Evolutionary conservation across 148 eudicot species (phyloP).

Genomic region (Cornus suecica): DNA sequence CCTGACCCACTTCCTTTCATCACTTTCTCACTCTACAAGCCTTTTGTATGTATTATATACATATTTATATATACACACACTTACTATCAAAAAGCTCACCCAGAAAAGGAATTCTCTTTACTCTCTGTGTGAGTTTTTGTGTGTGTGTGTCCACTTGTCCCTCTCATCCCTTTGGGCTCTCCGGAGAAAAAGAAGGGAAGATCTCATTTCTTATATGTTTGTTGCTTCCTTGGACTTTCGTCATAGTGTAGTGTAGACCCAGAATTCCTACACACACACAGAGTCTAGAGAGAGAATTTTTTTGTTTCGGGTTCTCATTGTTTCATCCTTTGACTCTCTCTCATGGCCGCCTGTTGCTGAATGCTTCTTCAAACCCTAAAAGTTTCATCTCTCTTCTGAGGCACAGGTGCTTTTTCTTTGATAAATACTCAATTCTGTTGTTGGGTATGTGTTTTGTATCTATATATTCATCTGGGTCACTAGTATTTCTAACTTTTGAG

Average conservation of each 20-base stretch:
- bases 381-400: not conserved
- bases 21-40: not conserved
- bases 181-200: not conserved
- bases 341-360: not conserved
- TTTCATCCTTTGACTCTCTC: not conserved
- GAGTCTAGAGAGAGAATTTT: not conserved
- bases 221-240: not conserved
- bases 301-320: not conserved
- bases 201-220: not conserved
- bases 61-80: not conserved
- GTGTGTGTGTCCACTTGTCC: not conserved
- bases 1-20: no score
- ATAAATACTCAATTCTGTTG: not conserved
- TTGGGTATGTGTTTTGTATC: not conserved
- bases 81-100: not conserved
- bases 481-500: not conserved
- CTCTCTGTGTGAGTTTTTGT: no score
- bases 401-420: not conserved
- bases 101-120: no score
- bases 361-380: not conserved
- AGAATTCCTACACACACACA: no score
- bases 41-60: not conserved
- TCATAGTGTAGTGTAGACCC: not conserved
- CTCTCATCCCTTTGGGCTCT: not conserved
- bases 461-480: not conserved